Evolutionary conservation across 257 asterid species (phyloP).

Genomic region (Solanum boliviense): DNA sequence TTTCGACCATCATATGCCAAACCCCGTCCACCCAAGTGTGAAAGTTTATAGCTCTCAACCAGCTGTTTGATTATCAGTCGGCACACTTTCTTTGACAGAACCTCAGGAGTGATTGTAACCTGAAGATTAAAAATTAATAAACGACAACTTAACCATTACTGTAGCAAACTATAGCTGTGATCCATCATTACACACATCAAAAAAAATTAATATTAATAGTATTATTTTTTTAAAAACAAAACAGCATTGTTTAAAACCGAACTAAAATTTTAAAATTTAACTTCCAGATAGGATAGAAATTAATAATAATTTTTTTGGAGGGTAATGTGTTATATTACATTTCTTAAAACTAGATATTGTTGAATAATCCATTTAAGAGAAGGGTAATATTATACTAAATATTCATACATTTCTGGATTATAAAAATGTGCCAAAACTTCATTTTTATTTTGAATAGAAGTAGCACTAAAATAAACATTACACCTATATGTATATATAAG

Average conservation of each 20-base stretch:
- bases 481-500: background rate
- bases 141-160: background rate
- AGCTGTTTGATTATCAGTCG: constrained; percentile 29
- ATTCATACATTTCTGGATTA: background rate
- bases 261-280: background rate
- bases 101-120: constrained; percentile 69
- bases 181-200: background rate
- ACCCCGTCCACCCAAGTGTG: constrained; percentile 32
- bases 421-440: background rate
- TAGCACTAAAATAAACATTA: background rate
- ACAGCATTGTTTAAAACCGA: background rate
- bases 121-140: background rate
- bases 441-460: background rate
- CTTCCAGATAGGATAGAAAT: background rate
- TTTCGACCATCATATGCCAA: constrained; percentile 76
- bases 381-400: background rate
- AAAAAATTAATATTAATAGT: background rate
- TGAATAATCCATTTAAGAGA: background rate
- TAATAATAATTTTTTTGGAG: background rate
- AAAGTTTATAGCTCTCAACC: background rate
- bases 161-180: background rate
- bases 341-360: background rate
- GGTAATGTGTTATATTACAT: background rate
- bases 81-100: constrained; percentile 42
- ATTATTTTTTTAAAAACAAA: background rate